Base-by-base conservation (phyloP, 2,329 filamentous ascomycete species). In the Colletotrichum scovillei region DNA sequence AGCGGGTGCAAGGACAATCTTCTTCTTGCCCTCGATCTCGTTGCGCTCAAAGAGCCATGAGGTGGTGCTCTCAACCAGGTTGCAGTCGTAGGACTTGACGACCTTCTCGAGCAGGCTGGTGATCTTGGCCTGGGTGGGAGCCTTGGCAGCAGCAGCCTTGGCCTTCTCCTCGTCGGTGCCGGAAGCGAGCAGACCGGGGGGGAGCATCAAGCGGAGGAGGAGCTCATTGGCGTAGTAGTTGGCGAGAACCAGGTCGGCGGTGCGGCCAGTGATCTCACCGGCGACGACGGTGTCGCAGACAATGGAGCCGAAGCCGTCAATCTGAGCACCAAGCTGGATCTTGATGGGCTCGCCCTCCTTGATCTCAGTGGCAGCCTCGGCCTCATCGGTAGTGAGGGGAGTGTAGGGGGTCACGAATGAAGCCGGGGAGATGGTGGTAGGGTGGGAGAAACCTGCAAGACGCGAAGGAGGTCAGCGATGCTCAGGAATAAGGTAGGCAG, bases 271-370 rank as follows among this genome's bases (percentile, higher is more conserved):
- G 78, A 97, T 86, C 78, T 89, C 88, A 70, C 89, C 86, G 63
- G 97, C 92, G 72, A 98, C 84, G 77, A 98, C 89, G 73, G 95
- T 97, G 85, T 98, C 94, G 86, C 97, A 98, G 78, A 98, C 94
- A 82, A 99, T 98, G 78, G 96, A 94, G 78, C 95, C 95, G 81
- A 98, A 97, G 67, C 97, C 97, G 86, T 98, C 95, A 76, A 99
- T 98, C 87, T 99, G 97, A 65, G 97, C 97, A 81, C 97, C 97
- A n/a, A 99, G 91, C 87, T 99, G 97, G 83, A 99, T 97, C 91
- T 99, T 99, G 86, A 98, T 90, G 75, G 94, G 86, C 87, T 99
- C 97, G 75, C 92, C 93, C 64, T 92, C 89, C 87, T 98, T 94
- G 78, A 99, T 89, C 80, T 92, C 91, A 62, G 90, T 88, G 71